These are phyloP conservation scores for Limtongia smithiae DNA, from an alignment of 805 yeast species.

Conservation along the genomic window DNA sequence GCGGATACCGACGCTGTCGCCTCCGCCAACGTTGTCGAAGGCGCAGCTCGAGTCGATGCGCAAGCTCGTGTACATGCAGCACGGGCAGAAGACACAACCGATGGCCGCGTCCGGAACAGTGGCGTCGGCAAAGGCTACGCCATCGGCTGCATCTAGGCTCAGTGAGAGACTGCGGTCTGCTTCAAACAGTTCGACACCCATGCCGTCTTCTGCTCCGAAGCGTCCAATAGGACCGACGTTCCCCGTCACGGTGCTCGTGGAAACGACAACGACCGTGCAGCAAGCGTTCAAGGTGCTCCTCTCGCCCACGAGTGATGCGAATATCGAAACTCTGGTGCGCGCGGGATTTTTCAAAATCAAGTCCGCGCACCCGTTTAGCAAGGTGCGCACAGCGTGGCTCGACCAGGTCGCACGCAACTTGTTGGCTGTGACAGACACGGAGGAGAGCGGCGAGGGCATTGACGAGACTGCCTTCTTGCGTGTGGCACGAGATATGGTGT, in stretches of 20 bases:
- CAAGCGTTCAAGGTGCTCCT: no score
- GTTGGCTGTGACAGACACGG: no score
- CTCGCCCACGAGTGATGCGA: no score
- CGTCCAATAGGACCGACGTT: background rate
- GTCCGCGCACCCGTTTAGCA: constrained; percentile 6
- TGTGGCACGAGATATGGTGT: background rate
- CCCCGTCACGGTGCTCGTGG: constrained; percentile 4
- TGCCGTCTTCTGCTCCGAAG: background rate
- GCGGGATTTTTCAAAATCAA: constrained; percentile 6
- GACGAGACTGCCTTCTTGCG: background rate
- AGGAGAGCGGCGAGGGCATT: background rate
- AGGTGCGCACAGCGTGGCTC: constrained; percentile 17
- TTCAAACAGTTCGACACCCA: no score
- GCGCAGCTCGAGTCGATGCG: constrained; percentile 7
- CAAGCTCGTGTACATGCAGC: constrained; percentile 14
- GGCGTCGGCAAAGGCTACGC: no score
- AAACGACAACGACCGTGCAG: background rate
- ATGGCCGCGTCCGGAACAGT: background rate
- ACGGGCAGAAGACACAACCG: constrained; percentile 3
- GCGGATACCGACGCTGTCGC: constrained; percentile 14
- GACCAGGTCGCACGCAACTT: no score
- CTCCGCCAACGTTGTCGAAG: constrained; percentile 15
- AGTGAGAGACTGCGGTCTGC: no score
- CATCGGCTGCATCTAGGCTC: no score
- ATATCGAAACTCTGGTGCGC: background rate